These are phyloP conservation scores for Trametes gibbosa DNA, from an alignment of 768 basidiomycete genomes.

Conservation along the genomic window DNA sequence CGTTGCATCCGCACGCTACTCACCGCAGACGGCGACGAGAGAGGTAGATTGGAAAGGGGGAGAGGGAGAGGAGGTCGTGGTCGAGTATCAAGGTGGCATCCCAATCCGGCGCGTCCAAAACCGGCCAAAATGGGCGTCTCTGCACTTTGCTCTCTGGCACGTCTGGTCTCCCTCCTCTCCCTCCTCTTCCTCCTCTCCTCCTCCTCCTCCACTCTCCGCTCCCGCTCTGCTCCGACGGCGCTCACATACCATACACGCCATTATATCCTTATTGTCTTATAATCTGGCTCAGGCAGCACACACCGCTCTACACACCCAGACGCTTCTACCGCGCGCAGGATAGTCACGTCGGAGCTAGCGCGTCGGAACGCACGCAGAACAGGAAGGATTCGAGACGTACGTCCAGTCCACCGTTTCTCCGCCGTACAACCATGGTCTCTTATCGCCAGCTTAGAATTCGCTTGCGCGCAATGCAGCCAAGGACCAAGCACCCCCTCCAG, in stretches of 20 bases:
- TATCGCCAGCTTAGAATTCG: conserved; percentile 11
- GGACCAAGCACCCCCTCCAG: conserved; percentile 25
- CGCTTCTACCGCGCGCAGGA: neutral
- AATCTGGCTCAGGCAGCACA: neutral
- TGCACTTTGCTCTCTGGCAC: neutral
- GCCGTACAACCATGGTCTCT: conserved; percentile 4
- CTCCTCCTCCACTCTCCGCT: neutral
- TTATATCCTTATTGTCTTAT: conserved; percentile 10
- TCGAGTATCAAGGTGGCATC: conserved; percentile 1
- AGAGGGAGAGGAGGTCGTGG: conserved; percentile 4
- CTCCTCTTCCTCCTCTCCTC: neutral
- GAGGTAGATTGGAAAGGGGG: conserved; percentile 2
- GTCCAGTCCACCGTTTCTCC: conserved; percentile 3
- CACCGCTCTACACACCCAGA: no score
- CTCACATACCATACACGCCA: conserved; percentile 6
- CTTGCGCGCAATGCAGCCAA: conserved; percentile 25
- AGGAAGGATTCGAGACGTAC: conserved; percentile 3
- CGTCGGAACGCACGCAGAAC: conserved; percentile 8
- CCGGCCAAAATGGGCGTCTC: conserved; percentile 13
- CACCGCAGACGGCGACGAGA: conserved; percentile 6
- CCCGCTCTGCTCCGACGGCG: neutral
- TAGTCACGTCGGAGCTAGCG: conserved; percentile 12
- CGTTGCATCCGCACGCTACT: conserved; percentile 49
- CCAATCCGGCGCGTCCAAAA: neutral
- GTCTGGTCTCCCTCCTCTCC: no score